Evolutionary conservation across 164 flowering plant genomes (phyloP).

Genomic region (Buxus sempervirens): DNA sequence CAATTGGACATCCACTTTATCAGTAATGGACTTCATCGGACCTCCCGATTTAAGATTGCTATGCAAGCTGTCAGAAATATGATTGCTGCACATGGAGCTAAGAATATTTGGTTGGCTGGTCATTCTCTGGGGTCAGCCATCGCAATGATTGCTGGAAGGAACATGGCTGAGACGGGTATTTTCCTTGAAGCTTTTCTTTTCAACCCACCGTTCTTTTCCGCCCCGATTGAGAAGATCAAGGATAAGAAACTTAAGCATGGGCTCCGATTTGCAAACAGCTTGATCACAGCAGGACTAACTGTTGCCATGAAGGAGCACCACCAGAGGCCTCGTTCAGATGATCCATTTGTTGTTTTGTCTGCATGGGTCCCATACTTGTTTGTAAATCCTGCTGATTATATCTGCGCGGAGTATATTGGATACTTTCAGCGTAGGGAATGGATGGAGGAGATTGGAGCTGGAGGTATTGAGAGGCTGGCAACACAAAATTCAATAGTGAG

Average conservation of each 20-base stretch:
- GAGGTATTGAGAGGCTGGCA: slow-evolving; percentile 22
- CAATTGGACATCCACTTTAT: slow-evolving; percentile 54
- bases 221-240: slow-evolving; percentile 28
- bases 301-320: not conserved
- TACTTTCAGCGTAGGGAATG: slow-evolving; percentile 29
- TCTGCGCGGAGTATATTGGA: slow-evolving; percentile 24
- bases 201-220: slow-evolving; percentile 28
- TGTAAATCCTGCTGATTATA: slow-evolving; percentile 22
- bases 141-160: slow-evolving; percentile 80
- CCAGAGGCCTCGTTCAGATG: not conserved
- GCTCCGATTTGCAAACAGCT: slow-evolving; percentile 27
- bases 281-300: slow-evolving; percentile 31
- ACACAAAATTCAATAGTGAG: slow-evolving; percentile 20
- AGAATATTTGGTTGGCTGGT: slow-evolving; percentile 74
- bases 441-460: slow-evolving; percentile 24
- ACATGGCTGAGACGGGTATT: slow-evolving; percentile 61
- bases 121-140: slow-evolving; percentile 91
- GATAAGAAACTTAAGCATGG: slow-evolving; percentile 28
- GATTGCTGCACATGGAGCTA: slow-evolving; percentile 46
- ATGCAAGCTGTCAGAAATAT: slow-evolving; percentile 60
- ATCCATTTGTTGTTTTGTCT: slow-evolving; percentile 13
- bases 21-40: slow-evolving; percentile 55
- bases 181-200: slow-evolving; percentile 25
- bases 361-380: slow-evolving; percentile 28
- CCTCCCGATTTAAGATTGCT: slow-evolving; percentile 62